Evolutionary conservation across 306 rosid species (phyloP).

Genomic region (Sindora glabra): DNA sequence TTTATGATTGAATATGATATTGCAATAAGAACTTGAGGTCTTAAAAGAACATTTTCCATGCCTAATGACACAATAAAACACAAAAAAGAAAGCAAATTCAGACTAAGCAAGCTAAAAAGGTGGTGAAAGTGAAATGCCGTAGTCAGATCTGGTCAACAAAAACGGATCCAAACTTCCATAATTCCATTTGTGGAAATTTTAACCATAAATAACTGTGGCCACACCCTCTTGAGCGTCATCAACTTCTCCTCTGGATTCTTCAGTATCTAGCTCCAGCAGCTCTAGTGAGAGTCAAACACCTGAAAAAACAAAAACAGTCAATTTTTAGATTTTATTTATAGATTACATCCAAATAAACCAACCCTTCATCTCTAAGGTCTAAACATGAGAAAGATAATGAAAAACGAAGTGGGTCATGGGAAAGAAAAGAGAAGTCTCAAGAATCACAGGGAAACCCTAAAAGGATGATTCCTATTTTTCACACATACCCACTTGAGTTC

Average conservation of each 20-base stretch:
- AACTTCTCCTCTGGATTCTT: constrained; percentile 42
- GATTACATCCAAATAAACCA: constrained; percentile 32
- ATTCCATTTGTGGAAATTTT: constrained; percentile 37
- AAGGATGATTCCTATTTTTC: constrained; percentile 43
- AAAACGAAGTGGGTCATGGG: constrained; percentile 38
- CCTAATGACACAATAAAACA: constrained; percentile 30
- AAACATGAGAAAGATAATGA: constrained; percentile 42
- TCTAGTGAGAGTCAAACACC: constrained; percentile 40
- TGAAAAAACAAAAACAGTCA: constrained; percentile 25
- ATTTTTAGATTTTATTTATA: constrained; percentile 20
- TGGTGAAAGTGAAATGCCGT: constrained; percentile 34
- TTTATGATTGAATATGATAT: constrained; percentile 41
- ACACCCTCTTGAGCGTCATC: constrained; percentile 27
- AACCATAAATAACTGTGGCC: constrained; percentile 22
- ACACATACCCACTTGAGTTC: constrained; percentile 38
- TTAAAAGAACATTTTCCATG: constrained; percentile 52
- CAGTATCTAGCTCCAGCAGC: constrained; percentile 39
- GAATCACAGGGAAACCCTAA: constrained; percentile 78
- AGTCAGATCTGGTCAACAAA: constrained; percentile 89
- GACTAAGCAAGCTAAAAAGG: constrained; percentile 41
- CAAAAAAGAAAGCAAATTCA: constrained; percentile 26
- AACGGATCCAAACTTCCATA: constrained; percentile 47
- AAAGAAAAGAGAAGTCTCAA: constrained; percentile 59
- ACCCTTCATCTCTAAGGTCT: constrained; percentile 48
- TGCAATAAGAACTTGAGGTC: constrained; percentile 40